A percentile compares a stretch with the other conserved stretches of the same genome.
These are phyloP conservation scores for Rhodocollybia butyracea DNA, from an alignment of 768 basidiomycete genomes.

Conservation along the genomic window DNA sequence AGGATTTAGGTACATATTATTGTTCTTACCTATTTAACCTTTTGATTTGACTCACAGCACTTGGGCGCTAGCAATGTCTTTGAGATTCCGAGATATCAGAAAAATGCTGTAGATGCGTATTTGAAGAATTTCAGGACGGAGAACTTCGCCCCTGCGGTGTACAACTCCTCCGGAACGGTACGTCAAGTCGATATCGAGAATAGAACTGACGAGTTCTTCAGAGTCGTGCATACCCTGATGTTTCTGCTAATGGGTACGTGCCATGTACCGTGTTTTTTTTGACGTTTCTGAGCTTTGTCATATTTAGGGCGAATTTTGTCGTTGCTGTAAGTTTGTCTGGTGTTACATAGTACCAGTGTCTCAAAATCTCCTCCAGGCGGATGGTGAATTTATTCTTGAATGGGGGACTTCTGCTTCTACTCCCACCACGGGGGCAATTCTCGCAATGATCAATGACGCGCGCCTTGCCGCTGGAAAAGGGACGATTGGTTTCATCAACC, in stretches of 20 bases:
- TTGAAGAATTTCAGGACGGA: slow-evolving; percentile 33
- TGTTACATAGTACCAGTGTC: neutral
- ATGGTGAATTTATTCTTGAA: slow-evolving; percentile 33
- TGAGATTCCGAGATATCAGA: slow-evolving; percentile 44
- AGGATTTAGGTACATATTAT: slow-evolving; percentile 8
- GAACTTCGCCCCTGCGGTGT: slow-evolving; percentile 34
- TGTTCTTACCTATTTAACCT: slow-evolving; percentile 3
- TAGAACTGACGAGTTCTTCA: slow-evolving; percentile 1
- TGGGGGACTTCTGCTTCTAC: slow-evolving; percentile 46
- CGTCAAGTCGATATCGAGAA: slow-evolving; percentile 16
- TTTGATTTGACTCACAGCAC: slow-evolving; percentile 10
- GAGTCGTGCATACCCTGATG: slow-evolving; percentile 52
- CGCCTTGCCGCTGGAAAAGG: slow-evolving; percentile 26
- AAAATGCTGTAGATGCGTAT: slow-evolving; percentile 34
- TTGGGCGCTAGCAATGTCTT: slow-evolving; percentile 29
- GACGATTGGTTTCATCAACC: slow-evolving; percentile 42
- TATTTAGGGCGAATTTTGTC: slow-evolving; percentile 16
- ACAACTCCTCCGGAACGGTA: slow-evolving; percentile 41
- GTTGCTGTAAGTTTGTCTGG: slow-evolving; percentile 28
- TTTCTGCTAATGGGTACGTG: slow-evolving; percentile 44
- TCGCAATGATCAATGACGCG: slow-evolving; percentile 44
- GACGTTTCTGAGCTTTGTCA: slow-evolving; percentile 12
- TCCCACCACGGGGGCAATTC: slow-evolving; percentile 41
- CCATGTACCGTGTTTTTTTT: neutral
- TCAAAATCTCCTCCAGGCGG: neutral